phyloP scores from a whole-genome alignment of 495 filamentous ascomycete genomes.

The Talaromyces thailandensis region DNA sequence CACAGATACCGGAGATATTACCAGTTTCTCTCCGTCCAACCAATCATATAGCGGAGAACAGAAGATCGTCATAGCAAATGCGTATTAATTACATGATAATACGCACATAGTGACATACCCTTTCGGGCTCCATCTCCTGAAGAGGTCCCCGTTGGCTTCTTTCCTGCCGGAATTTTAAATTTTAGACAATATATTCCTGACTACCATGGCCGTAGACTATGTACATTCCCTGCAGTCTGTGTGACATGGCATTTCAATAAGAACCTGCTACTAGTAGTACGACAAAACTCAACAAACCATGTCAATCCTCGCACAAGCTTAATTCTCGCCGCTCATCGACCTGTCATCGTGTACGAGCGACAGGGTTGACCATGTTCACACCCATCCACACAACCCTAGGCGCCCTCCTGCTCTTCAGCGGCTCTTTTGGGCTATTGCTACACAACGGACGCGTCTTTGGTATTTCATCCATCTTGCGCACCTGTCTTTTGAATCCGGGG shows the following conservation, averaged over 20 bases:
- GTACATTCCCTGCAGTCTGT: not conserved
- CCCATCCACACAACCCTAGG: slow-evolving; percentile 47
- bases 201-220: not conserved
- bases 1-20: not conserved
- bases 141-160: not conserved
- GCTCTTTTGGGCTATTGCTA: slow-evolving; percentile 42
- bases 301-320: not conserved
- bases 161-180: no score
- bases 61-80: not conserved
- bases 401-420: slow-evolving; percentile 44
- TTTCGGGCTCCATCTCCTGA: not conserved
- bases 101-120: not conserved
- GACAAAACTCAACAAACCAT: not conserved
- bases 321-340: not conserved
- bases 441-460: slow-evolving; percentile 47
- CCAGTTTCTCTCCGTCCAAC: not conserved
- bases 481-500: slow-evolving; percentile 25
- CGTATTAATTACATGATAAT: not conserved
- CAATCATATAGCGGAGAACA: not conserved
- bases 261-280: not conserved
- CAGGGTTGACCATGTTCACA: slow-evolving; percentile 42
- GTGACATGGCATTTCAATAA: not conserved
- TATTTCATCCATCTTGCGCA: slow-evolving; percentile 41
- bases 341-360: not conserved
- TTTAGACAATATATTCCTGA: no score